Evolutionary conservation across 805 yeast species (phyloP).

Genomic region (Spathaspora girioi): DNA sequence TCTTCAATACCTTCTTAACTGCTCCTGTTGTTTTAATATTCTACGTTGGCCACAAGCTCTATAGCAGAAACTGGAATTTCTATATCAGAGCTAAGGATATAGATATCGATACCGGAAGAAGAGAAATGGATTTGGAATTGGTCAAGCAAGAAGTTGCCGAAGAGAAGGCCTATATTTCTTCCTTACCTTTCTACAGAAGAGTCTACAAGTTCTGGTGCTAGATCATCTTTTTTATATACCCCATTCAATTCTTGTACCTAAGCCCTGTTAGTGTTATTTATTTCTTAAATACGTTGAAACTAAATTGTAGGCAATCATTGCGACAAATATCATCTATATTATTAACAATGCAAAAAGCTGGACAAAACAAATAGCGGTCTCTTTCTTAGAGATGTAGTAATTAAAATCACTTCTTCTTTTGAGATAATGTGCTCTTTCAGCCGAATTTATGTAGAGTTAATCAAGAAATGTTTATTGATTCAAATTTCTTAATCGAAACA

Average conservation of each 20-base stretch:
- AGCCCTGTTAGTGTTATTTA: not conserved
- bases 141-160: constrained; percentile 33
- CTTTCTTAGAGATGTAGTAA: too few species aligned
- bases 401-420: too few species aligned
- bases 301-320: not conserved
- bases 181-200: constrained; percentile 21
- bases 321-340: too few species aligned
- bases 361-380: too few species aligned
- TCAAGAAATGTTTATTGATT: too few species aligned
- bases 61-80: constrained; percentile 20
- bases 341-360: too few species aligned
- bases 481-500: too few species aligned
- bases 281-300: not conserved
- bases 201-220: constrained; percentile 27
- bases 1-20: constrained; percentile 28
- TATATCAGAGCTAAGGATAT: constrained; percentile 24
- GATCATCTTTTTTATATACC: not conserved
- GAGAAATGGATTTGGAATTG: constrained; percentile 26
- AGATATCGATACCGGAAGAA: constrained; percentile 32
- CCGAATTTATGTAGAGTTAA: too few species aligned
- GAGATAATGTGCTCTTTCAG: too few species aligned
- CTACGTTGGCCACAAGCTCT: constrained; percentile 26
- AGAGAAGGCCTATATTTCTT: constrained; percentile 20
- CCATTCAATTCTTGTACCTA: not conserved
- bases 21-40: constrained; percentile 25